A percentile compares a stretch with the other conserved stretches of the same genome.
Evolutionary conservation across 2,329 filamentous ascomycete genomes (phyloP).

Genomic region (Fusarium redolens): DNA sequence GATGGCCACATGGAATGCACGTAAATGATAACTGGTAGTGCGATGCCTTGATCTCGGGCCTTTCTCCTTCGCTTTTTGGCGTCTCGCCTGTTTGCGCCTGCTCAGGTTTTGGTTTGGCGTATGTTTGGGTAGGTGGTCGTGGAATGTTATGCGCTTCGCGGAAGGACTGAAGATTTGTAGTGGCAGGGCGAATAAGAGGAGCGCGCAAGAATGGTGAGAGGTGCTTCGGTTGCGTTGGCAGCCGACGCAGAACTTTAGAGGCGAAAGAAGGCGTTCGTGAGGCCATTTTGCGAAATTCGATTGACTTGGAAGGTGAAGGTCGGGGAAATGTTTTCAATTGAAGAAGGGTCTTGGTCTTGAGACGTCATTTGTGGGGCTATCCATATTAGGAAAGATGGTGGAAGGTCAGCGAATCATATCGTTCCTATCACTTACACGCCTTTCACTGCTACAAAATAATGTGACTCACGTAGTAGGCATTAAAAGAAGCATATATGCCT

Average conservation of each 20-base stretch:
- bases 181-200: conserved; percentile 13
- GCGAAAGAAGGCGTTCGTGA: conserved; percentile 39
- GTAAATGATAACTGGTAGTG: conserved; percentile 93
- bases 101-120: conserved; percentile 21
- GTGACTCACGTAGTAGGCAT: too few species aligned
- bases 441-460: background rate
- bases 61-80: conserved; percentile 45
- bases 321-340: conserved; percentile 34
- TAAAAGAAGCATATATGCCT: background rate
- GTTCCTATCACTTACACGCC: conserved; percentile 25
- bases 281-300: conserved; percentile 43
- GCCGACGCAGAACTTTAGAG: conserved; percentile 32
- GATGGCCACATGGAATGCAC: conserved; percentile 83
- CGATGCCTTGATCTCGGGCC: conserved; percentile 60
- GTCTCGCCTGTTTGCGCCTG: conserved; percentile 25
- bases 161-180: conserved; percentile 21
- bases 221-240: conserved; percentile 31
- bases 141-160: conserved; percentile 53
- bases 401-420: conserved; percentile 34
- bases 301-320: conserved; percentile 1
- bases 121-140: conserved; percentile 43
- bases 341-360: conserved; percentile 19
- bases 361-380: conserved; percentile 40
- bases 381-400: conserved; percentile 12
- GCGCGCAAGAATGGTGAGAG: conserved; percentile 22